Conservation (phyloP, 306 rosid genomes). For the Lotus japonicus region DNA sequence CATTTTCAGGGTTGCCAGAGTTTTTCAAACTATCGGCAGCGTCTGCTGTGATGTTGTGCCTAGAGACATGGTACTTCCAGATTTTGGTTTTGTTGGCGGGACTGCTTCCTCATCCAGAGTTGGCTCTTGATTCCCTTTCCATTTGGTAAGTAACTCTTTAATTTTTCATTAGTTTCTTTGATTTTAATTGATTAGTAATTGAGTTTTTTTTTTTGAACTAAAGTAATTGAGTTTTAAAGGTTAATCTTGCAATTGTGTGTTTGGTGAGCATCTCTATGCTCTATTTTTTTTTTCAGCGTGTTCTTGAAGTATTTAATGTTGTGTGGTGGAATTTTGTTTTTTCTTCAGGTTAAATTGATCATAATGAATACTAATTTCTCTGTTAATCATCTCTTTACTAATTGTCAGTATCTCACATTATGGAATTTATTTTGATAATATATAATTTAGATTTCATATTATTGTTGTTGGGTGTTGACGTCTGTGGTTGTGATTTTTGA, state of each 20-base stretch:
- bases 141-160: conserved; percentile 36
- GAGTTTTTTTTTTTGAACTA: too few relatives aligned
- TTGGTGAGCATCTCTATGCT: too few relatives aligned
- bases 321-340: too few relatives aligned
- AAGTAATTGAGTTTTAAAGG: too few relatives aligned
- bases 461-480: background rate
- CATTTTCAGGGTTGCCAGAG: conserved; percentile 39
- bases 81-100: conserved; percentile 75
- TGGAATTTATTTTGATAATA: background rate
- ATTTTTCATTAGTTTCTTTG: background rate
- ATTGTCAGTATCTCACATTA: background rate
- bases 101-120: conserved; percentile 52
- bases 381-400: background rate
- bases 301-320: too few relatives aligned
- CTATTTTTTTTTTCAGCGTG: too few relatives aligned
- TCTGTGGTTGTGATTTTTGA: background rate
- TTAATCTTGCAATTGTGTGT: too few relatives aligned
- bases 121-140: conserved; percentile 67
- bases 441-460: background rate
- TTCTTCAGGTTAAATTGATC: too few relatives aligned
- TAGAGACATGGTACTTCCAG: conserved; percentile 78
- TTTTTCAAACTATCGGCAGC: conserved; percentile 67
- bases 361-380: too few relatives aligned
- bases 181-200: too few relatives aligned
- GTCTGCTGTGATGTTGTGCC: conserved; percentile 66